Evolutionary conservation across 2,329 filamentous ascomycete species (phyloP).

Genomic region (Zasmidium angulare): DNA sequence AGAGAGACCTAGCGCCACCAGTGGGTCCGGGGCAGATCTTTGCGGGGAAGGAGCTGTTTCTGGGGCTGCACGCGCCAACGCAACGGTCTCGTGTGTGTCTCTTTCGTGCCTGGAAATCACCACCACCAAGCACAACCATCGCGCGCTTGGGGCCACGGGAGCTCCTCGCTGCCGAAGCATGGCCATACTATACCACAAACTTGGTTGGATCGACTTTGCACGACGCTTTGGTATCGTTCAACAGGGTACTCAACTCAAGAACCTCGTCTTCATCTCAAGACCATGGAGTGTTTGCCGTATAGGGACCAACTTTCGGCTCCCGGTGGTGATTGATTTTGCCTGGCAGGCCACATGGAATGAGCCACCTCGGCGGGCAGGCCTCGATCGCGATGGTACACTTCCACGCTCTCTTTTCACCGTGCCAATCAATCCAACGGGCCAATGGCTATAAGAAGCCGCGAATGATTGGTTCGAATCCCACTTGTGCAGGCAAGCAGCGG

Average conservation of each 20-base stretch:
- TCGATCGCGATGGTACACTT: neutral
- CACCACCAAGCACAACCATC: neutral
- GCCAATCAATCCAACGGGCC: constrained; percentile 7
- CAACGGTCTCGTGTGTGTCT: neutral
- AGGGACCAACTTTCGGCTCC: neutral
- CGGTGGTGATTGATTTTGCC: too few species aligned
- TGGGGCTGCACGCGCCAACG: neutral
- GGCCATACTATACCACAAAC: too few species aligned
- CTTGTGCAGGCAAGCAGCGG: neutral
- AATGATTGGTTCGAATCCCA: constrained; percentile 1
- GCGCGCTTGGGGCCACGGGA: neutral
- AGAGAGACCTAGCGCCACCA: neutral
- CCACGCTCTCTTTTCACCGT: neutral
- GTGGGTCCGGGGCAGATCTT: neutral
- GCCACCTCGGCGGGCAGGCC: neutral
- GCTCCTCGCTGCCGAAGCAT: neutral
- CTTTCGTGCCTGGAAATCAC: neutral
- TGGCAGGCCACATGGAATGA: neutral
- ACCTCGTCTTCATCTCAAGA: too few species aligned
- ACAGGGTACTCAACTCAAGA: too few species aligned
- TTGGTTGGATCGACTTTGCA: too few species aligned
- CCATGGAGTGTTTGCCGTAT: too few species aligned
- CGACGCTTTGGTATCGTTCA: too few species aligned
- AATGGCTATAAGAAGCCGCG: neutral
- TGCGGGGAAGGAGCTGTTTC: neutral